Base-by-base conservation (phyloP, 2,329 filamentous ascomycete species). In the Ambrosiella beaveri region DNA sequence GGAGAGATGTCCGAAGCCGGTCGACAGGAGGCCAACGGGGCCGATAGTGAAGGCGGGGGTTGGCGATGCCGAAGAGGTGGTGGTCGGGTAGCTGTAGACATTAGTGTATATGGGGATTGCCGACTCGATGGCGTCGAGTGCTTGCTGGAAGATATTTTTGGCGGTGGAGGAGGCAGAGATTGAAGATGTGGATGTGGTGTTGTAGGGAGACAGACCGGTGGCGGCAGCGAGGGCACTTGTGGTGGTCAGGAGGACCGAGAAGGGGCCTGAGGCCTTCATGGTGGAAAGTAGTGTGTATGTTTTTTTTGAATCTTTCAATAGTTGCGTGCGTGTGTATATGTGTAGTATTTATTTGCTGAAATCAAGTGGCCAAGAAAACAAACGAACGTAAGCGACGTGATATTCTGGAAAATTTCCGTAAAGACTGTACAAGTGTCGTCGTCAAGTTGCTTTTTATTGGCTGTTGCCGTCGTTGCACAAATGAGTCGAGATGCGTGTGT, bases 71-170 rank as follows among this genome's bases (percentile, higher is more conserved):
- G 37, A 35, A 17, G 47, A 35, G 7, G 40, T 15, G 6, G 35
- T 36, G 7, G 52, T 17, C 12, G 52, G 17, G 53, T 56, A 56
- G 45, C 56, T 39, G 17, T 51, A 50, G 13, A 45, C 52, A 11
- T 59, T 51, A 12, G 57, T 59, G 41, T 41, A 59, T 7, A 56
- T 53, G 12, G 39, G 52, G 37, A 56, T 55, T 11, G 13, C 57
- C 7, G 57, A 54, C 9, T 49, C 41, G 12, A 56, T 40, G 12
- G 58, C 41, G 6, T 49, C 54, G 19, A 57, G 13, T 17, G 38
- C 56, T 5, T 37, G 37, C 36, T 41, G 13, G 9, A 57, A 19
- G 37, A 50, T 50, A 5, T 52, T 36, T 38, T 39, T 37, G 51
- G 37, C 36, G 12, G 35, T 53, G 12, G 51, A n/a, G 27, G 37